Evolutionary conservation across 106 monocot genomes (phyloP).

Genomic region (Posidonia australis): DNA sequence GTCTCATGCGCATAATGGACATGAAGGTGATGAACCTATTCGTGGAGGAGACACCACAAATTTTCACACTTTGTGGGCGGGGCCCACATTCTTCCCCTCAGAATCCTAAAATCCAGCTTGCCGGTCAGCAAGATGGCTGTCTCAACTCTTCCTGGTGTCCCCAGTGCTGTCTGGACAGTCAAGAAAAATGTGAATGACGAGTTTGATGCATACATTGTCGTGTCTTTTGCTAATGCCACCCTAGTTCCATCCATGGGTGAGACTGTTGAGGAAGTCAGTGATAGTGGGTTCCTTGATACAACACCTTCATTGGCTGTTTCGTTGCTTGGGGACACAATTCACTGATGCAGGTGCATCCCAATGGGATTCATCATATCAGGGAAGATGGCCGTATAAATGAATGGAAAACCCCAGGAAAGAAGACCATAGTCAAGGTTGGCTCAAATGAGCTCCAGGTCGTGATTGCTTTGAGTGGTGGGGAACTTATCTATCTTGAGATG

Average conservation of each 20-base stretch:
- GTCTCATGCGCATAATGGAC: conserved; percentile 96
- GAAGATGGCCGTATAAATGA: conserved; percentile 97
- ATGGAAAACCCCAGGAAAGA: conserved; percentile 99
- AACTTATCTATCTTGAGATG: conserved; percentile 97
- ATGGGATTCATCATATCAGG: conserved; percentile 89
- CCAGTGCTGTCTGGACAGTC: conserved; percentile 95
- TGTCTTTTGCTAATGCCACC: conserved; percentile 83
- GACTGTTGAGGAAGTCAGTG: conserved; percentile 95
- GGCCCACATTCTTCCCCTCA: conserved; percentile 70
- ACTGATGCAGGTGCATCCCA: conserved; percentile 97
- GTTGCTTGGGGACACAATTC: conserved; percentile 87
- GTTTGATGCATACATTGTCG: conserved; percentile 98
- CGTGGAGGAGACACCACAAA: conserved; percentile 93
- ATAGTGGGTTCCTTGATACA: conserved; percentile 87
- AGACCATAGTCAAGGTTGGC: conserved; percentile 94
- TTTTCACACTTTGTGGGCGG: conserved; percentile 76
- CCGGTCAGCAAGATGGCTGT: conserved; percentile 93
- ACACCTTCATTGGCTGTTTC: conserved; percentile 90
- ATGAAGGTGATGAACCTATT: conserved; percentile 87
- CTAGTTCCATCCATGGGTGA: conserved; percentile 97
- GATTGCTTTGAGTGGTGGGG: conserved; percentile 93
- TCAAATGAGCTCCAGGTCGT: conserved; percentile 94
- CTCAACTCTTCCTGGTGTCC: conserved; percentile 70
- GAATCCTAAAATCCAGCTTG: conserved; percentile 74
- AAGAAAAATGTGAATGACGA: conserved; percentile 90